phyloP scores from a whole-genome alignment of 805 yeast genomes.

The Kurtzmaniella cleridarum region DNA sequence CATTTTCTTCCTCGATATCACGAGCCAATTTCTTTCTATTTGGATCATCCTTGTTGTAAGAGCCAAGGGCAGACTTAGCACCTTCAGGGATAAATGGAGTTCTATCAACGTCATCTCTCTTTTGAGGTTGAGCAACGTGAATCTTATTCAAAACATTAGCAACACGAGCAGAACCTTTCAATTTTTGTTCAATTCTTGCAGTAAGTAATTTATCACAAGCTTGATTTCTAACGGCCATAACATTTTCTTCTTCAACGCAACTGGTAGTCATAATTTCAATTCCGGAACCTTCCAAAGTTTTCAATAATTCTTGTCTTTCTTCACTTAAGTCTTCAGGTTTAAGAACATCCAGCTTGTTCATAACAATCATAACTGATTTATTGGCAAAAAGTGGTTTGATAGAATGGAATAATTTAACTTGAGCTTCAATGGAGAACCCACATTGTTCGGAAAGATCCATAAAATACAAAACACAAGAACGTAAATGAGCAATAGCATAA shows the following conservation, averaged over 20 bases:
- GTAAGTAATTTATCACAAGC: constrained; percentile 97
- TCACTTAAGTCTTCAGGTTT: constrained; percentile 76
- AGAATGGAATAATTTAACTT: constrained; percentile 93
- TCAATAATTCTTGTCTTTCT: constrained; percentile 66
- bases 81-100: constrained; percentile 79
- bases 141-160: constrained; percentile 88
- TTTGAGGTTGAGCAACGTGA: constrained; percentile 86
- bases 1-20: constrained; percentile 89
- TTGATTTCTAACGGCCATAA: constrained; percentile 91
- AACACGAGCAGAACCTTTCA: constrained; percentile 88
- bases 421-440: constrained; percentile 96
- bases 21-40: constrained; percentile 75
- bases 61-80: constrained; percentile 46
- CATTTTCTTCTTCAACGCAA: constrained; percentile 89
- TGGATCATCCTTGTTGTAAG: constrained; percentile 77
- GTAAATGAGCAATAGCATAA: constrained; percentile 96
- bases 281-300: constrained; percentile 64
- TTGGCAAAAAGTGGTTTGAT: constrained; percentile 97
- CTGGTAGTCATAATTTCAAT: constrained; percentile 92
- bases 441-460: constrained; percentile 99
- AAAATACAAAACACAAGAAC: constrained; percentile 93
- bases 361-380: constrained; percentile 91
- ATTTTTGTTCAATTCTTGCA: constrained; percentile 92
- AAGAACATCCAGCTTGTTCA: constrained; percentile 92
- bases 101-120: constrained; percentile 82